phyloP scores from a whole-genome alignment of 306 rosid species.

The Hippophae gyantsensis region DNA sequence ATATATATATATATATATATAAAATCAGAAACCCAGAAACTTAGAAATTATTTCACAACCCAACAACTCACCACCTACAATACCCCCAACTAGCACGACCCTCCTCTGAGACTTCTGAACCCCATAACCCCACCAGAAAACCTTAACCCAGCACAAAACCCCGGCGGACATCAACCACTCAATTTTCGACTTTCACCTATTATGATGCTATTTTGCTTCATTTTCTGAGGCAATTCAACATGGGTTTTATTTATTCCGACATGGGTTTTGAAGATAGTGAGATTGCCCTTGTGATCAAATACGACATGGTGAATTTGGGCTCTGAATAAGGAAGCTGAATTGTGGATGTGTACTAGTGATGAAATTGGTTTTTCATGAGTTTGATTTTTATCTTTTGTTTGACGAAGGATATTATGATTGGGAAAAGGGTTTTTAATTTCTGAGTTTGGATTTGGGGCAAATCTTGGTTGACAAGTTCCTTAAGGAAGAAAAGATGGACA shows the following conservation, averaged over 20 bases:
- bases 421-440: conserved; percentile 27
- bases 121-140: too few relatives aligned
- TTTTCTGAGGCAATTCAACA: conserved; percentile 17
- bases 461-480: conserved; percentile 23
- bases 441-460: conserved; percentile 17
- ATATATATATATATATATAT: too few relatives aligned
- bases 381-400: conserved; percentile 20
- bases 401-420: conserved; percentile 36
- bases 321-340: conserved; percentile 15
- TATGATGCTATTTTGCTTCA: not conserved
- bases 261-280: conserved; percentile 24
- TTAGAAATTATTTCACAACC: too few relatives aligned
- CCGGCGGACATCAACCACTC: too few relatives aligned
- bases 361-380: conserved; percentile 14
- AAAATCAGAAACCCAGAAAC: too few relatives aligned
- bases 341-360: not conserved
- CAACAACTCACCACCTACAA: too few relatives aligned
- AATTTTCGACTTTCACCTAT: not conserved
- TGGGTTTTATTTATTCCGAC: conserved; percentile 15
- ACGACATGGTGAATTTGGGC: not conserved
- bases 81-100: too few relatives aligned
- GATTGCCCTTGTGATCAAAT: conserved; percentile 9
- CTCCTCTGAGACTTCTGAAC: too few relatives aligned
- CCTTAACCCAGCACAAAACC: too few relatives aligned
- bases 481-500: conserved; percentile 46